Base-by-base conservation (phyloP, 2,329 filamentous ascomycete genomes). In the Macrophomina phaseolina region DNA sequence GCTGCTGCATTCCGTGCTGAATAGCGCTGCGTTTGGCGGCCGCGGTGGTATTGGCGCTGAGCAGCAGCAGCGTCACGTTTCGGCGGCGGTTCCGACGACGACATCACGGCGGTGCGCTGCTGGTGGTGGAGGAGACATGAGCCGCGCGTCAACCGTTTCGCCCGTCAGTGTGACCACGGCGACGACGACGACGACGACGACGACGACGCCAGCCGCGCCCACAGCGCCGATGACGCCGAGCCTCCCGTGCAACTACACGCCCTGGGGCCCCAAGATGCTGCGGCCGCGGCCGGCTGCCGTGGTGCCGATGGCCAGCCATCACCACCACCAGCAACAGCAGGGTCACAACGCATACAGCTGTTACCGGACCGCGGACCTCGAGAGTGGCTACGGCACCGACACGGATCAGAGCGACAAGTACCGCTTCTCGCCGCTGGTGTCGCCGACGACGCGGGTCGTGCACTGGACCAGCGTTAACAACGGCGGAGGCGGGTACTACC, bases 401-500 rank as follows among this genome's bases (percentile, higher is more conserved):
- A 79, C 77, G 0, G 80, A 82, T 11, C 70, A 71, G 1, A 78
- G 76, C 52, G 79, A 75, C 61, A 73, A 68, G 75, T 68, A 71
- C 68, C 73, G 73, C 58, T 72, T 74, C 51, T 82, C 82, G 1
- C 80, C 82, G 1, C 58, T 38, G n/a, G 77, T 76, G 1, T 78
- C 80, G 51, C 77, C 78, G n/a, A 74, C 74, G n/a, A 76, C 72
- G 60, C 76, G 74, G 28, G 32, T 11, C n/a, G 45, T n/a, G n/a
- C 70, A 70, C 46, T 84, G 79, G 75, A 82, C 77, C 1, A 77
- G 81, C 0, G 73, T 82, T 60, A 84, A 84, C 30, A 28, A n/a
- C 23, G 53, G 23, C 18, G 32, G 12, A 14, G 30, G 18, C 32
- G 53, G 7, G 12, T 8, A 60, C n/a, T 12, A 23, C 12, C 38